phyloP scores from a whole-genome alignment of 1,139 yeast genomes.

The Blastobotrys apis region DNA sequence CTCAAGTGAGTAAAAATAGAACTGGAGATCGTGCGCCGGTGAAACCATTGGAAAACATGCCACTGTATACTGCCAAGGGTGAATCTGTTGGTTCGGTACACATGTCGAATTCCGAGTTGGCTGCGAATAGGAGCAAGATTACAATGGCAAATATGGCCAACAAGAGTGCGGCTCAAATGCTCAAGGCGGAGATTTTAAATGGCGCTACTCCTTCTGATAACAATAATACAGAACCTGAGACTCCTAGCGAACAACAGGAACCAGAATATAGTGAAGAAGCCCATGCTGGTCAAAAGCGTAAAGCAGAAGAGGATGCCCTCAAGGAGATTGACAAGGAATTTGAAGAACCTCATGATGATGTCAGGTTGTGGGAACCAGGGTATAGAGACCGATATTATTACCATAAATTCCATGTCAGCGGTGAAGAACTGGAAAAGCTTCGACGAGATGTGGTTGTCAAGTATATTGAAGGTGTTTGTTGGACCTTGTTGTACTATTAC shows the following conservation, averaged over 20 bases:
- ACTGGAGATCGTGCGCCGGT: slow-evolving; percentile 78
- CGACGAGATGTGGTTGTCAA: slow-evolving; percentile 61
- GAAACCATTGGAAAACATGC: slow-evolving; percentile 67
- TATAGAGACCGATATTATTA: slow-evolving; percentile 77
- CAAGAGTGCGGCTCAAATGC: slow-evolving; percentile 61
- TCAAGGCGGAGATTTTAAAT: slow-evolving; percentile 43
- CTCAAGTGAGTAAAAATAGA: slow-evolving; percentile 25
- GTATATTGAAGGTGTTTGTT: slow-evolving; percentile 90
- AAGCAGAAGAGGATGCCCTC: slow-evolving; percentile 13
- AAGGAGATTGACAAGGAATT: slow-evolving; percentile 27
- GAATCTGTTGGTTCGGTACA: slow-evolving; percentile 63
- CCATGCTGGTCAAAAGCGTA: slow-evolving; percentile 17
- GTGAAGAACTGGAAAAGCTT: slow-evolving; percentile 54
- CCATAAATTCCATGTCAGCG: slow-evolving; percentile 60
- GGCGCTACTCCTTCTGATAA: slow-evolving; percentile 27
- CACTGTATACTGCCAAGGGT: slow-evolving; percentile 68
- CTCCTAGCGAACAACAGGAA: slow-evolving; percentile 8
- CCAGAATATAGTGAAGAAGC: slow-evolving; percentile 7
- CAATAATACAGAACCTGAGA: slow-evolving; percentile 26
- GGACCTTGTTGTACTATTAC: slow-evolving; percentile 90
- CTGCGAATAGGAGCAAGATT: slow-evolving; percentile 59
- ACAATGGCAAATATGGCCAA: slow-evolving; percentile 75
- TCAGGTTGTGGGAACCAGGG: slow-evolving; percentile 82
- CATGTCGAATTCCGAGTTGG: slow-evolving; percentile 69
- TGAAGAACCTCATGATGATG: slow-evolving; percentile 45